Conservation (phyloP, 1,284 basidiomycete species). For the Xerocomus minutiporus region DNA sequence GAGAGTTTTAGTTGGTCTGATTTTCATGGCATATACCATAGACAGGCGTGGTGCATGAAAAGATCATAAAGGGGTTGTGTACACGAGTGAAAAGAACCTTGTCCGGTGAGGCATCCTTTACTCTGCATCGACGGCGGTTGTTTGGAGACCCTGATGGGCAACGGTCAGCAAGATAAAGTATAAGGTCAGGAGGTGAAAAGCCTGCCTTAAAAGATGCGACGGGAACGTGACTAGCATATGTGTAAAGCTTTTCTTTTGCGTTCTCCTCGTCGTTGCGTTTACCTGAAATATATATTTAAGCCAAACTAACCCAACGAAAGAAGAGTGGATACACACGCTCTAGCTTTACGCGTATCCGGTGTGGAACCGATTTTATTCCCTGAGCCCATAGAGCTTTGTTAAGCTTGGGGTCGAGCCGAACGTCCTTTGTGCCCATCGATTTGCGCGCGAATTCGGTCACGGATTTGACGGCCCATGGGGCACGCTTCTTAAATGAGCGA, state of each 20-base stretch:
- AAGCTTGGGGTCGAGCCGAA: constrained; percentile 87
- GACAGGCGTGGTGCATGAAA: constrained; percentile 12
- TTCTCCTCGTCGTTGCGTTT: constrained; percentile 76
- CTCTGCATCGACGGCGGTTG: constrained; percentile 74
- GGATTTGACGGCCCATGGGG: constrained; percentile 91
- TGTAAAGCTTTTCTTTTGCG: constrained; percentile 96
- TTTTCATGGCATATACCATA: constrained; percentile 11
- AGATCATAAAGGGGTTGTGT: constrained; percentile 7
- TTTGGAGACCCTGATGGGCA: constrained; percentile 69
- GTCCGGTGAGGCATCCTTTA: constrained; percentile 30
- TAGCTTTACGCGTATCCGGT: constrained; percentile 85
- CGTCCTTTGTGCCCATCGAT: constrained; percentile 90
- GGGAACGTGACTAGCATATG: constrained; percentile 79
- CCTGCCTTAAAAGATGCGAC: constrained; percentile 83
- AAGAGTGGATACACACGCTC: constrained; percentile 66
- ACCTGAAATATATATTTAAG: constrained; percentile 11
- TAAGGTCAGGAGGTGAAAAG: background rate
- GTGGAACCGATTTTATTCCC: constrained; percentile 88
- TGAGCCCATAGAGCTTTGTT: constrained; percentile 91
- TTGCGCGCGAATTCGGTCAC: constrained; percentile 86
- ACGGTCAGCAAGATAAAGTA: constrained; percentile 4
- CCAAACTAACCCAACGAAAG: background rate
- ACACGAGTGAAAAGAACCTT: constrained; percentile 14
- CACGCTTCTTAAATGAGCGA: constrained; percentile 90
- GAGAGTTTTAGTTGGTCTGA: constrained; percentile 2